Conservation (phyloP, 306 rosid species). For the Medicago ruthenica region DNA sequence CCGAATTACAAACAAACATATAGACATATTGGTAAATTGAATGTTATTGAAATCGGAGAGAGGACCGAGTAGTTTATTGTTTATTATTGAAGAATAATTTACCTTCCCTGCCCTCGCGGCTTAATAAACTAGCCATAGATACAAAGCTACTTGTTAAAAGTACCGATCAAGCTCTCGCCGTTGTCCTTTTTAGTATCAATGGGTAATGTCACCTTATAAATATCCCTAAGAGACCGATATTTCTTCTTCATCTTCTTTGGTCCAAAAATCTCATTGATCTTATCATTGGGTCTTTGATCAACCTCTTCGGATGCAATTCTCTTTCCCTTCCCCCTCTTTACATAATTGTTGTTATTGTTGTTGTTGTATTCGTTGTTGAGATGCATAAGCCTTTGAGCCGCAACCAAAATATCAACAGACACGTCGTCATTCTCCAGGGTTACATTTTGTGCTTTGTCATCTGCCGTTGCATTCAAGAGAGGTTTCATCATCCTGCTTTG, state of each 20-base stretch:
- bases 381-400: slow-evolving; percentile 55
- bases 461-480: background rate
- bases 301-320: slow-evolving; percentile 4
- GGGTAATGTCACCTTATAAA: slow-evolving; percentile 52
- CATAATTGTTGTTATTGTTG: too few species aligned
- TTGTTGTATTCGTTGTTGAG: too few species aligned
- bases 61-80: background rate
- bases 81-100: background rate
- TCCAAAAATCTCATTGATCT: slow-evolving; percentile 24
- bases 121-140: background rate
- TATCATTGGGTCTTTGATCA: slow-evolving; percentile 21
- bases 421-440: slow-evolving; percentile 4
- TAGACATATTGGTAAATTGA: too few species aligned
- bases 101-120: background rate
- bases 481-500: background rate
- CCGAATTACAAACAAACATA: background rate
- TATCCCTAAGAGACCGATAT: slow-evolving; percentile 51
- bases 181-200: slow-evolving; percentile 13
- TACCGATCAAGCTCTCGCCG: background rate
- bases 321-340: background rate
- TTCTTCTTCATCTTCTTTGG: slow-evolving; percentile 51
- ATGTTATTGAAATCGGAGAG: too few species aligned
- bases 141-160: background rate
- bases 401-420: slow-evolving; percentile 35
- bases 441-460: background rate